Percentiles rank a stretch among this genome's conserved stretches.
These are phyloP conservation scores for Talaromyces borbonicus DNA, from an alignment of 495 filamentous ascomycete genomes.

Conservation along the genomic window DNA sequence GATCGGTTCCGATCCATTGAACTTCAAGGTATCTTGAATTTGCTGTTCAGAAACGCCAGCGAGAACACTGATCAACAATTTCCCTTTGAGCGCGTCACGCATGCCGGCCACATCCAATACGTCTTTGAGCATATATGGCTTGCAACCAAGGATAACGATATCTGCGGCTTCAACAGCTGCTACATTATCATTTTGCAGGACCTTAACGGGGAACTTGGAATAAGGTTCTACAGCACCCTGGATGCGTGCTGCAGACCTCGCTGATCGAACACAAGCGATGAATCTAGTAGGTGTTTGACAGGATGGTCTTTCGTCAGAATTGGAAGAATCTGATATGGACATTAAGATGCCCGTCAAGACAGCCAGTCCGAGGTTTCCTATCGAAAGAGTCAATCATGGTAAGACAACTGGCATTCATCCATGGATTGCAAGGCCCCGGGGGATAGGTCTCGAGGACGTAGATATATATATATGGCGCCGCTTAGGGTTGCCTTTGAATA, in stretches of 20 bases:
- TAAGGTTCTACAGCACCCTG: conserved; percentile 46
- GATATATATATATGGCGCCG: too few species aligned
- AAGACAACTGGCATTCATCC: too few species aligned
- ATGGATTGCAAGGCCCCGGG: too few species aligned
- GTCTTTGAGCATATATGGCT: conserved; percentile 61
- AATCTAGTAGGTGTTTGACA: conserved; percentile 56
- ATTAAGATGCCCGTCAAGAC: conserved; percentile 73
- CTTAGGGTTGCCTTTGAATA: too few species aligned
- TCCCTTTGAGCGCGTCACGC: conserved; percentile 56
- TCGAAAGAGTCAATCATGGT: neutral
- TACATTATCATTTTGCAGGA: conserved; percentile 49
- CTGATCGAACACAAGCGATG: conserved; percentile 63
- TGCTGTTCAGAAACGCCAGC: conserved; percentile 60
- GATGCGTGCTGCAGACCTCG: conserved; percentile 53
- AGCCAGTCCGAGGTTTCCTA: conserved; percentile 73
- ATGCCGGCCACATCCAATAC: conserved; percentile 57
- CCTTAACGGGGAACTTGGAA: conserved; percentile 11
- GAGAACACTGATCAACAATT: conserved; percentile 67
- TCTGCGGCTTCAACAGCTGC: conserved; percentile 47
- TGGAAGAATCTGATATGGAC: conserved; percentile 35
- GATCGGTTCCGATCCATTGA: conserved; percentile 10
- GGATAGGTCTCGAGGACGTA: too few species aligned
- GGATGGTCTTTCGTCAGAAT: conserved; percentile 29
- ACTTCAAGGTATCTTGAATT: conserved; percentile 47
- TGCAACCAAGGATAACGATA: conserved; percentile 64